These are phyloP conservation scores for Trichoderma sp. DNA, from an alignment of 2,329 filamentous ascomycete species.

Conservation along the genomic window DNA sequence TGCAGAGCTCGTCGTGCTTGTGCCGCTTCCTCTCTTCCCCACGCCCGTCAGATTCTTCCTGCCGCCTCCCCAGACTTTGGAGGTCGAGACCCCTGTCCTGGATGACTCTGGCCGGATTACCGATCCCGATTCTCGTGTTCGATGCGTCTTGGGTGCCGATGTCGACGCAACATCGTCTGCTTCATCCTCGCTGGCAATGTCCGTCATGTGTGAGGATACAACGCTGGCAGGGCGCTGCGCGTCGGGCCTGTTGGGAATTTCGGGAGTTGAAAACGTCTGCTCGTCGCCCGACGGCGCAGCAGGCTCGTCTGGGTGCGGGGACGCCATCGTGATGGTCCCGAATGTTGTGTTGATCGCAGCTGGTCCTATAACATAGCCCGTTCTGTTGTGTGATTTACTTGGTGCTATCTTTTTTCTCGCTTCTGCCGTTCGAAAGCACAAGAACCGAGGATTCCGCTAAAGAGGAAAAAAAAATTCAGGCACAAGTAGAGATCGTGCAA, in stretches of 20 bases:
- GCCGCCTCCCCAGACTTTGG: constrained; percentile 54
- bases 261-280: constrained; percentile 40
- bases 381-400: not conserved
- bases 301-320: constrained; percentile 40
- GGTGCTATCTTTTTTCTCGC: not conserved
- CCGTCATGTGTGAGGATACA: constrained; percentile 73
- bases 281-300: constrained; percentile 43
- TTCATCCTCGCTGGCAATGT: constrained; percentile 61
- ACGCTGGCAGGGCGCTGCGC: constrained; percentile 60
- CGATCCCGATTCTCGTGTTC: constrained; percentile 42
- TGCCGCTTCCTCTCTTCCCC: constrained; percentile 47
- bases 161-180: constrained; percentile 40
- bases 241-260: constrained; percentile 44
- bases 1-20: constrained; percentile 51
- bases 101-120: constrained; percentile 58
- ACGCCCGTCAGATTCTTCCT: constrained; percentile 51
- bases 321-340: constrained; percentile 40
- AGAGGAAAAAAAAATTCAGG: not conserved
- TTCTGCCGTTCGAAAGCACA: not conserved
- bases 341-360: constrained; percentile 2
- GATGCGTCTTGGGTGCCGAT: constrained; percentile 21
- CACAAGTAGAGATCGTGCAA: not conserved
- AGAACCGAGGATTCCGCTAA: not conserved
- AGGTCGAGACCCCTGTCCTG: constrained; percentile 47
- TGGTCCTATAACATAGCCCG: constrained; percentile 30